Evolutionary conservation across 495 filamentous ascomycete genomes (phyloP).

Genomic region (Penicillium angulare): DNA sequence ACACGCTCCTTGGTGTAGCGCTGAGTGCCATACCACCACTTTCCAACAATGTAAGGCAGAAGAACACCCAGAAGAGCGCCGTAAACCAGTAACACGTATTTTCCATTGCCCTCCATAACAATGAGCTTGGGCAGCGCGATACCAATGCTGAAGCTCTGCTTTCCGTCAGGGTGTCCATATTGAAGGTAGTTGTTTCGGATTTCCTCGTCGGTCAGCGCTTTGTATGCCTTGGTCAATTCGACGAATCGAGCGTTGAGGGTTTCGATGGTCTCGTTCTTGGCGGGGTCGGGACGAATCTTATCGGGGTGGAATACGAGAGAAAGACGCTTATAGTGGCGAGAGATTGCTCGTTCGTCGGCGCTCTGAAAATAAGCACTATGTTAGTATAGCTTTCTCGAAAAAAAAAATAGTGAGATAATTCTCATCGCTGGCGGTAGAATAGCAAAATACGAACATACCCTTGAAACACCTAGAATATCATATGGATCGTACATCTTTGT

Average conservation of each 20-base stretch:
- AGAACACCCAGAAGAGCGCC: constrained; percentile 81
- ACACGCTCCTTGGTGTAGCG: constrained; percentile 88
- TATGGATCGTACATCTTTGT: constrained; percentile 95
- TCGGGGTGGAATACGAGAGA: constrained; percentile 90
- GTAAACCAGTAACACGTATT: constrained; percentile 91
- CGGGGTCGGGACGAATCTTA: constrained; percentile 76
- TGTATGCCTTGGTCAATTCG: constrained; percentile 94
- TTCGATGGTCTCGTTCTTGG: constrained; percentile 87
- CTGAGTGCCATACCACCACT: constrained; percentile 98
- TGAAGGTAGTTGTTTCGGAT: constrained; percentile 94
- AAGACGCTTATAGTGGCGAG: constrained; percentile 79
- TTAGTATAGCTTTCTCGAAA: neutral
- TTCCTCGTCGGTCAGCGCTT: constrained; percentile 94
- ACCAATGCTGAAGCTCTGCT: constrained; percentile 96
- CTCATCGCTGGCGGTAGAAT: too few relatives aligned
- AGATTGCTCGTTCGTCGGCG: constrained; percentile 84
- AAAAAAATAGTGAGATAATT: too few relatives aligned
- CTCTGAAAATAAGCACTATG: constrained; percentile 47
- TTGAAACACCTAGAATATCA: constrained; percentile 81
- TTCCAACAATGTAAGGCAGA: constrained; percentile 88
- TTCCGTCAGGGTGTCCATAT: constrained; percentile 95
- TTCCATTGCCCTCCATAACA: constrained; percentile 87
- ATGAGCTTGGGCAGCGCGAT: constrained; percentile 95
- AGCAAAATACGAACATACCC: constrained; percentile 47
- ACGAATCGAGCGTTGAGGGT: constrained; percentile 83